Evolutionary conservation across 192 early-diverging fungal genomes (phyloP), one percentile per base, ranked within the genome.

Genomic region (Oehlia diaphana): DNA sequence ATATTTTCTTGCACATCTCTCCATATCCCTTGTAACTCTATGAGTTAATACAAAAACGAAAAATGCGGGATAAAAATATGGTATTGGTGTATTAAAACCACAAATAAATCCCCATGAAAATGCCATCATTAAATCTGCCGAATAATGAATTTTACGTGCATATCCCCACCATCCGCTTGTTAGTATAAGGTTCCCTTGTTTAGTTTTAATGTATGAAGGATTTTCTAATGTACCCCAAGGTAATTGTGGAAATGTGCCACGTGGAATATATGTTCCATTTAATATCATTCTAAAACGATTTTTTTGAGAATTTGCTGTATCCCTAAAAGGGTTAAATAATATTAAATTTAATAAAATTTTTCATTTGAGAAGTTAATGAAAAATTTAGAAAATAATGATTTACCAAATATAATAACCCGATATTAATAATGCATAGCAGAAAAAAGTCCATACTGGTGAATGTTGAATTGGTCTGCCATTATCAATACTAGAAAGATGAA

Each of bases 51-150:
- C 88, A 21, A 92, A 85, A 21, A 90, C 80, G 83, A 98, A 98
- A 87, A 96, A 98, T 63, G 87, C 82, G n/a, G 91, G 86, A 81
- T 96, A 96, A 82, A 98, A 96, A 89, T 94, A 98, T 8, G 95
- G 90, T 78, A 98, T 89, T 21, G 91, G 85, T 4, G 91, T 89
- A n/a, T 78, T 86, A 80, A 94, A 93, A 26, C 95, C 94, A 47
- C 91, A 89, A 28, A 95, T 91, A 69, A 98, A 81, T 80, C 93
- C 96, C 93, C 95, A 96, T 14, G 93, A 86, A 49, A 96, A 81
- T 21, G 91, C 91, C 88, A 92, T 94, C 62, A 96, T 81, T 92
- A 95, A 95, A 88, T 98, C 96, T 39, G 94, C 94, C 23, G 92
- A 88, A 79, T 94, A 93, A 74, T 94, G 93, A 35, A 91, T 86